These are phyloP conservation scores for Monoraphidium neglectum DNA, from an alignment of 139 green algal species.

Conservation along the genomic window DNA sequence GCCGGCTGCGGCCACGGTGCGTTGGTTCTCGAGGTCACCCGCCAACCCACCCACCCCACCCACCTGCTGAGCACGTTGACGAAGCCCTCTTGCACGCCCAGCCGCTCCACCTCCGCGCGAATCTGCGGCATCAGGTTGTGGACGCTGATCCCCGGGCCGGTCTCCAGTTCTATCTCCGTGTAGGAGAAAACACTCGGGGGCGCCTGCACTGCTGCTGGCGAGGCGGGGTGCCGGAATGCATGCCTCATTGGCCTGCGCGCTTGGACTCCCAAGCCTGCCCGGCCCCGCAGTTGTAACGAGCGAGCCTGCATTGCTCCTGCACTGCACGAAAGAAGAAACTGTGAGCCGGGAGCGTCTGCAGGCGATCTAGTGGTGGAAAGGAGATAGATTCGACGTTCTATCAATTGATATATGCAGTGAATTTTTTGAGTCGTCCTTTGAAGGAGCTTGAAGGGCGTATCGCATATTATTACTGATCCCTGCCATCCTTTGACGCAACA, in stretches of 20 bases:
- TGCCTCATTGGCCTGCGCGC: neutral
- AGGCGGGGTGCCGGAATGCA: neutral
- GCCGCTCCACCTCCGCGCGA: constrained; percentile 37
- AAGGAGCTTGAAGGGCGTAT: too few relatives aligned
- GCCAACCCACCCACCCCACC: too few relatives aligned
- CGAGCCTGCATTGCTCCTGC: neutral
- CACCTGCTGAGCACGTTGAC: constrained; percentile 73
- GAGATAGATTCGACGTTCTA: too few relatives aligned
- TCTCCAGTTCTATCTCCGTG: constrained; percentile 42
- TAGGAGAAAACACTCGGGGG: constrained; percentile 38
- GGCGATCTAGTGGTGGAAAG: neutral
- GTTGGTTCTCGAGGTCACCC: too few relatives aligned
- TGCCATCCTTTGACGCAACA: too few relatives aligned
- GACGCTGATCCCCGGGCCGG: constrained; percentile 50
- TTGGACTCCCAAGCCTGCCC: neutral
- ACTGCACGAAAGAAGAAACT: neutral
- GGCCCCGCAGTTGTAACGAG: neutral
- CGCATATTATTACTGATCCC: too few relatives aligned
- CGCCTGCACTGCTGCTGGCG: neutral
- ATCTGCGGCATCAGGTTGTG: constrained; percentile 64
- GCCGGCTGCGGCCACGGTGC: too few relatives aligned
- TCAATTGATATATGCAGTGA: too few relatives aligned
- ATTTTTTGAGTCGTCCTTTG: neutral
- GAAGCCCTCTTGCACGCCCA: constrained; percentile 52
- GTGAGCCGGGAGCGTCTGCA: neutral